Evolutionary conservation across 352 stramenopile species (phyloP), one percentile per base, ranked within the genome.

Genomic region (Phytophthora pseudosyringae): DNA sequence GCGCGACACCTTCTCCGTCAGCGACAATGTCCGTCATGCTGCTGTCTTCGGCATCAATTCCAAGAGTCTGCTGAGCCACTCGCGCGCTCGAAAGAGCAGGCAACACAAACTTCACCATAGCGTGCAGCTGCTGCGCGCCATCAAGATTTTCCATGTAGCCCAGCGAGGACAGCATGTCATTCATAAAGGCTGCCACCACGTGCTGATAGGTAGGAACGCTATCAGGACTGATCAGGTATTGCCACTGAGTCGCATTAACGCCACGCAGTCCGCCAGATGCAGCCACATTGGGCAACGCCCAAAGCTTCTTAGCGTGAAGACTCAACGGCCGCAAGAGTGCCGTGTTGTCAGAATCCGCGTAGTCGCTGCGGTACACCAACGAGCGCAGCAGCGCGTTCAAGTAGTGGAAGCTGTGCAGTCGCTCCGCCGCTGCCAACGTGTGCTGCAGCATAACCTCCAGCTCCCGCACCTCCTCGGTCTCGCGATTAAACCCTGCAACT

Each of bases 51-150:
- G 33, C 28, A 45, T 75, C 53, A 49, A 78, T 71, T 15, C 52
- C 52, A 26, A 86, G 51, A 32, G 53, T 71, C 29, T 73, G 70
- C 6, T 76, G 52, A 1, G 81, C 77, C 36, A 91, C 77, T 1
- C 51, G 28, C 8, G 57, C 32, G n/a, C 71, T 83, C 9, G 71
- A 72, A 2, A 90, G 62, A 48, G 81, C 73, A 35, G 83, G 80
- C 3, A 76, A 49, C 9, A 90, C 71, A 26, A 91, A 81, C 43
- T 83, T 86, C 15, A 83, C 77, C 81, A 91, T 91, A 3, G 77
- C 80, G 39, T 89, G 72, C 29, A 91, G 50, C 35, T 90, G 74
- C 29, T 76, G 71, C 1, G 59, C 45, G 11, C 68, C 61, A 12
- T 81, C 71, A 1, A 87, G 50, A 15, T 76, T 75, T 12, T 89